A percentile compares a stretch with the other conserved stretches of the same genome.
Conservation (phyloP, 1,139 yeast genomes). For the Arxiozyma telluris region DNA sequence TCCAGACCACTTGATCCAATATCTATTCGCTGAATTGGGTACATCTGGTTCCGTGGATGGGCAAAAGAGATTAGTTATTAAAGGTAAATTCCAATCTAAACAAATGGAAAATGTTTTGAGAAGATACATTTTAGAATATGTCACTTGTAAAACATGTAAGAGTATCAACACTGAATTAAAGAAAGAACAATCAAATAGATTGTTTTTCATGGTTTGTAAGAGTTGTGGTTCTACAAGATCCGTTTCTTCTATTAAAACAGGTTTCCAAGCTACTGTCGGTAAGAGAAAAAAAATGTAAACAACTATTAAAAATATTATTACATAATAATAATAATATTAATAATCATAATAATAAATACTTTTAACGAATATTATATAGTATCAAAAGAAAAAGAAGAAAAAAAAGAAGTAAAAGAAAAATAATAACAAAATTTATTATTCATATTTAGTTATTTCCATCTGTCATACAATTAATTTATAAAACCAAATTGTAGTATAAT, state of each 20-base stretch:
- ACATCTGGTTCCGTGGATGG: slow-evolving; percentile 99
- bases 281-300: slow-evolving; percentile 30
- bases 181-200: slow-evolving; percentile 92
- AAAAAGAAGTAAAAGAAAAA: too few relatives aligned
- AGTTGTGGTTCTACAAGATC: slow-evolving; percentile 98
- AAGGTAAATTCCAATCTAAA: slow-evolving; percentile 97
- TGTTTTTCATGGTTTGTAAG: slow-evolving; percentile 95
- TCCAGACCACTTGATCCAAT: slow-evolving; percentile 94
- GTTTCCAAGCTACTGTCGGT: slow-evolving; percentile 92
- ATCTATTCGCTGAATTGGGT: slow-evolving; percentile 96
- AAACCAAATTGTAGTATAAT: background rate
- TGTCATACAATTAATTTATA: background rate
- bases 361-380: background rate
- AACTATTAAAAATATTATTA: background rate
- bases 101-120: slow-evolving; percentile 94
- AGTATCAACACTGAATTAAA: slow-evolving; percentile 92
- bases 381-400: too few relatives aligned
- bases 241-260: slow-evolving; percentile 94
- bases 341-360: background rate
- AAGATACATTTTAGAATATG: slow-evolving; percentile 93
- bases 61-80: slow-evolving; percentile 88
- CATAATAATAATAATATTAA: slow-evolving; percentile 2
- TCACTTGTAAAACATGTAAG: slow-evolving; percentile 97
- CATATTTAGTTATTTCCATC: background rate
- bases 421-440: too few relatives aligned